phyloP scores from a whole-genome alignment of 2,329 filamentous ascomycete genomes.

The Aspergillus awamori region DNA sequence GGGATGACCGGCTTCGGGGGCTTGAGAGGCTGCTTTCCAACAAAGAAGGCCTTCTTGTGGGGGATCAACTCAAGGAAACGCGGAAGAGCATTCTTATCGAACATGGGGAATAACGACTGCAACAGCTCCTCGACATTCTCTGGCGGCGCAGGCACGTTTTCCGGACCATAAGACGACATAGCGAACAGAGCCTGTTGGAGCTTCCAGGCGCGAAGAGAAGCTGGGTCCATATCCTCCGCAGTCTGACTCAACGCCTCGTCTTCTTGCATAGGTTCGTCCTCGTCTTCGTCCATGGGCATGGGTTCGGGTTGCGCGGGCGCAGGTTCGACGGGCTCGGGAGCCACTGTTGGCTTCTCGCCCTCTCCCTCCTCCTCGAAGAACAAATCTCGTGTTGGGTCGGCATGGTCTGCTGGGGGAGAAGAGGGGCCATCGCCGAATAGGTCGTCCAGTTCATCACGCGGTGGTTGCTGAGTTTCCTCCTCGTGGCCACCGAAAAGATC shows the following conservation, averaged over 20 bases:
- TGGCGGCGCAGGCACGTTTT: constrained; percentile 67
- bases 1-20: constrained; percentile 80
- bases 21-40: constrained; percentile 76
- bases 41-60: constrained; percentile 74
- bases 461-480: constrained; percentile 25
- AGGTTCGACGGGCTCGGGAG: constrained; percentile 1
- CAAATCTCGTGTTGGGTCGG: constrained; percentile 35
- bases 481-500: constrained; percentile 36
- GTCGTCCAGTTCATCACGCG: constrained; percentile 50
- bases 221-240: constrained; percentile 46
- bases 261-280: constrained; percentile 29
- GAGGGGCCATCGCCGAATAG: constrained; percentile 51
- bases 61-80: constrained; percentile 83
- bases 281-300: constrained; percentile 31
- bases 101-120: constrained; percentile 78
- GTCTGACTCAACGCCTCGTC: constrained; percentile 31
- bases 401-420: constrained; percentile 37
- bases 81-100: constrained; percentile 72
- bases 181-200: constrained; percentile 52
- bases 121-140: constrained; percentile 76
- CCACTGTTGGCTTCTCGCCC: constrained; percentile 22
- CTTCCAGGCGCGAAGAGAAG: constrained; percentile 47
- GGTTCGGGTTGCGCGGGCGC: constrained; percentile 18
- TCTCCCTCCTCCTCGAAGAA: constrained; percentile 34
- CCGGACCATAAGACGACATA: constrained; percentile 54